phyloP scores from a whole-genome alignment of 78 protist species.

The Dictyostelium discoideum region DNA sequence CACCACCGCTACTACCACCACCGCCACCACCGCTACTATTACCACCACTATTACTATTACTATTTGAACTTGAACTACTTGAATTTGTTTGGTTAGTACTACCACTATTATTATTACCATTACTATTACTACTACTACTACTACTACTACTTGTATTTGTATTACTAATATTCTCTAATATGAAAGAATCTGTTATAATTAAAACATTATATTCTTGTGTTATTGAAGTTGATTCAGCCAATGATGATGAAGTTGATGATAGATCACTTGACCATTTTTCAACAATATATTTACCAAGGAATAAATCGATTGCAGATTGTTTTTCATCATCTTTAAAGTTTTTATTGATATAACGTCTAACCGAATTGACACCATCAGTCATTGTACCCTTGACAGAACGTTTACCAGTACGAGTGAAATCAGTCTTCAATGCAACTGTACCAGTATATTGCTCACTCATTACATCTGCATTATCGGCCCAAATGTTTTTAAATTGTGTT shows the following conservation, averaged over 20 bases:
- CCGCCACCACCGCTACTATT: not conserved
- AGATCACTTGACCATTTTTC: conserved; percentile 34
- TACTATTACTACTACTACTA: not conserved
- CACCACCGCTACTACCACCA: not conserved
- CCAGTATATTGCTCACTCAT: conserved; percentile 86
- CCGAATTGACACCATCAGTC: conserved; percentile 78
- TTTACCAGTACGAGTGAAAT: conserved; percentile 83
- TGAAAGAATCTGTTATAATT: not conserved
- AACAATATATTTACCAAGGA: conserved; percentile 56
- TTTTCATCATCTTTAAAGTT: conserved; percentile 68
- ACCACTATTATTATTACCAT: not conserved
- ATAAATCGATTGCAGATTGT: conserved; percentile 79
- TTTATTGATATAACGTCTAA: conserved; percentile 70
- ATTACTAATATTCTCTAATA: not conserved
- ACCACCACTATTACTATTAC: not conserved
- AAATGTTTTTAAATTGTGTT: conserved; percentile 56
- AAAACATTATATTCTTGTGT: not conserved
- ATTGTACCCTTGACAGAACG: conserved; percentile 73
- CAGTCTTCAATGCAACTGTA: conserved; percentile 83
- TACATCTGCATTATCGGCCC: conserved; percentile 88
- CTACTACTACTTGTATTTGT: not conserved
- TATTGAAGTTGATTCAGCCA: not conserved
- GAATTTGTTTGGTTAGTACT: not conserved
- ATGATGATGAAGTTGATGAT: not conserved
- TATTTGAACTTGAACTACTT: not conserved